Evolutionary conservation across 306 rosid species (phyloP).

Genomic region (Acacia crassicarpa): DNA sequence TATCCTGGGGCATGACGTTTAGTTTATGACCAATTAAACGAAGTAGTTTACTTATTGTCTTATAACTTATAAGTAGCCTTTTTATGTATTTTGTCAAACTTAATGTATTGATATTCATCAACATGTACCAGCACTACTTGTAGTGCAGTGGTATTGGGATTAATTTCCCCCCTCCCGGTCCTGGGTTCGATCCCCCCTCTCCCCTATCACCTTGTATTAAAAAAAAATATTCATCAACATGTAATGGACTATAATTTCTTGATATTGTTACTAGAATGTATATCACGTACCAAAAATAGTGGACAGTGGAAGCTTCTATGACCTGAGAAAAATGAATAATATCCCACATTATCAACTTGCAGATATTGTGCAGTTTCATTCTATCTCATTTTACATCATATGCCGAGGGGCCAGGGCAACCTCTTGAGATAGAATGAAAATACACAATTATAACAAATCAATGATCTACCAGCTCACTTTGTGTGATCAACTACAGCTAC

Average conservation of each 20-base stretch:
- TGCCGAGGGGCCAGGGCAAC: neutral
- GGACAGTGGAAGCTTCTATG: conserved; percentile 2
- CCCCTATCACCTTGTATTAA: no score
- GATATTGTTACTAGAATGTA: neutral
- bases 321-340: neutral
- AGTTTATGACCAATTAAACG: conserved; percentile 13
- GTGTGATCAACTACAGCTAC: conserved; percentile 11
- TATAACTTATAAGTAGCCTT: neutral
- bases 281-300: neutral
- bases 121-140: no score
- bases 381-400: neutral
- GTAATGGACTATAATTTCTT: neutral
- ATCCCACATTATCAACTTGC: neutral
- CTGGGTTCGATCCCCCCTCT: no score
- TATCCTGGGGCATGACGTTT: neutral
- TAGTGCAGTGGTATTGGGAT: no score
- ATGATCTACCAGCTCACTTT: neutral
- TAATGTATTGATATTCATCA: neutral
- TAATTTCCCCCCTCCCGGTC: no score
- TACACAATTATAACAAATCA: neutral
- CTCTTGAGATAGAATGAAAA: neutral
- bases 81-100: neutral
- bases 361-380: neutral
- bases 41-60: conserved; percentile 2
- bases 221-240: neutral